Evolutionary conservation across 2,329 filamentous ascomycete genomes (phyloP).

Genomic region (Sporothrix brasiliensis): DNA sequence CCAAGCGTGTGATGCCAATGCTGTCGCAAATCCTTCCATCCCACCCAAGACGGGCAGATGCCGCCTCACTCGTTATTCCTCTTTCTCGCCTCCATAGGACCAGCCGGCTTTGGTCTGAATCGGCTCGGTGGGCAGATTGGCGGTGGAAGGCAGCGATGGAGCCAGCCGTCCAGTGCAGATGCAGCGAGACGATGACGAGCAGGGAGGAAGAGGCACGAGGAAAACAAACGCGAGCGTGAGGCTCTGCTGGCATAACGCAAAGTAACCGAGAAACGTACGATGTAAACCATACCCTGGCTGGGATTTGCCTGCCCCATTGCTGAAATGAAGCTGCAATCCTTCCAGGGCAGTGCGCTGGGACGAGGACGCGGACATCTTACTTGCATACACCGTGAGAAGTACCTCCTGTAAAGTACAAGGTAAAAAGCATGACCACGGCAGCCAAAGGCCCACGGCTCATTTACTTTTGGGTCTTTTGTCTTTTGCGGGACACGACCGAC

Average conservation of each 20-base stretch:
- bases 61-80: not conserved
- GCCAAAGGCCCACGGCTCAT: not conserved
- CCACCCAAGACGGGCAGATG: not conserved
- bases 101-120: too few species aligned
- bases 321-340: conserved; percentile 18
- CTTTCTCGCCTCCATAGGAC: not conserved
- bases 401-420: too few species aligned
- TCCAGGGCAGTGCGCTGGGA: not conserved
- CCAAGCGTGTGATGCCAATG: not conserved
- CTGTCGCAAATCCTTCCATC: not conserved
- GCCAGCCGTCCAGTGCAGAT: too few species aligned
- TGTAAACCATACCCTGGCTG: not conserved
- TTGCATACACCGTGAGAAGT: too few species aligned
- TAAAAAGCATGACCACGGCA: too few species aligned
- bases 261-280: not conserved
- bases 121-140: conserved; percentile 2
- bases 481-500: not conserved
- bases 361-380: not conserved
- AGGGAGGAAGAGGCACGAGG: not conserved
- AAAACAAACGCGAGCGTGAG: not conserved
- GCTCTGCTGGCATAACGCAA: conserved; percentile 9
- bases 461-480: conserved; percentile 1
- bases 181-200: not conserved
- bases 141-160: not conserved
- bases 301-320: not conserved